Conservation (phyloP, 495 filamentous ascomycete species). For the Penicillium paradoxum region DNA sequence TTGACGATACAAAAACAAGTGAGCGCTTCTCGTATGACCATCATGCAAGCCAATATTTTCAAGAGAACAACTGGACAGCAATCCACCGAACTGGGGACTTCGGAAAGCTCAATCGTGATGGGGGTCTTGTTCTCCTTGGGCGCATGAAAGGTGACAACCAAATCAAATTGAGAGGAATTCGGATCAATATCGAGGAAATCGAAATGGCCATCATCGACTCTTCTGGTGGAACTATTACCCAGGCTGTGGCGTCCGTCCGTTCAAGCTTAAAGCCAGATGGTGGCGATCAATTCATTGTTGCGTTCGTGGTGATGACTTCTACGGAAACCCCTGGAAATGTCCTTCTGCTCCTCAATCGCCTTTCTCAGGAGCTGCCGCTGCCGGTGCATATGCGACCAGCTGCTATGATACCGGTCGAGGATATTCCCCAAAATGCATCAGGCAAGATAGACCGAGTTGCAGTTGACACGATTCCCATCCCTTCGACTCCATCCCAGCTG, state of each 20-base stretch:
- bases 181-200: constrained; percentile 49
- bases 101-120: constrained; percentile 22
- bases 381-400: constrained; percentile 47
- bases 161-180: constrained; percentile 49
- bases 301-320: constrained; percentile 13
- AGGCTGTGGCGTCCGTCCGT: constrained; percentile 17
- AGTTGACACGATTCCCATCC: constrained; percentile 19
- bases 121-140: constrained; percentile 30
- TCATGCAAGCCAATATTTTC: constrained; percentile 18
- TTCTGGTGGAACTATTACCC: constrained; percentile 23
- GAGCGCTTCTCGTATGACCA: constrained; percentile 32
- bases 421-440: constrained; percentile 35
- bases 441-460: constrained; percentile 41
- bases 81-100: constrained; percentile 25
- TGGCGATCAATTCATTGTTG: constrained; percentile 10
- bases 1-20: constrained; percentile 29
- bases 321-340: not conserved
- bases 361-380: constrained; percentile 23
- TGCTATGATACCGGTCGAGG: constrained; percentile 29
- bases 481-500: not conserved
- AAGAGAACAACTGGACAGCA: constrained; percentile 23
- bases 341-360: not conserved
- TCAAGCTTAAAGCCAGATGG: not conserved
- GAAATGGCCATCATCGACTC: constrained; percentile 29
- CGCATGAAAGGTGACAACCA: constrained; percentile 43